Base-by-base conservation (phyloP, 1,284 basidiomycete genomes). In the Puccinia coronata region DNA sequence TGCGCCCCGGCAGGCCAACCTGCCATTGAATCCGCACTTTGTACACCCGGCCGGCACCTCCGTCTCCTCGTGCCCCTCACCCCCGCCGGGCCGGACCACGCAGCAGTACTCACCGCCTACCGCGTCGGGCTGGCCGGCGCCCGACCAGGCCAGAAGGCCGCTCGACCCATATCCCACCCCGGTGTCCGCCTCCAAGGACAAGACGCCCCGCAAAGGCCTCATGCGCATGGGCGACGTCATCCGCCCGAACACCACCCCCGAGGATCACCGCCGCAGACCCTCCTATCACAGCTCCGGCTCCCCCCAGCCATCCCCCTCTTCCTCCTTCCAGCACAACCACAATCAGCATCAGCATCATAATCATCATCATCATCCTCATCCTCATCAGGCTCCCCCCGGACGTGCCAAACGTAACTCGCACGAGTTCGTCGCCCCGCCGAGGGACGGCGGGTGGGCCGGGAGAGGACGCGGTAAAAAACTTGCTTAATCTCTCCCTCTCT, bases 371-470 rank as follows among this genome's bases (percentile, higher is more conserved):
- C n/a, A 25, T 36, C 43, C 28, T 34, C n/a, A 18, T 53, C 41
- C 8, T 55, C 41, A 47, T 76, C 63, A 57, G 16, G 18, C 51
- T 39, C 53, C 51, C 39, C 49, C 25, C n/a, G 65, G 65, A 39
- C 49, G 76, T 43, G 57, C 76, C 34, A 61, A 59, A 36, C 49
- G 76, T 2, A 31, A 36, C 16, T 67, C 76, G 14, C 65, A 79
- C 2, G 76, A 79, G 34, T 79, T 79, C 67, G 65, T 79, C 41
- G 76, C 76, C 11, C 76, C 76, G 16, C 47, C 63, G 41, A 69
- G 76, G 28, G 76, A 79, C 53, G 51, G 47, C 6, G 76, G 76
- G 23, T 79, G 76, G 76, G 76, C 76, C 23, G 76, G 76, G 23
- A 79, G 76, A 59, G 76, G 76, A 11, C 41, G 76, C n/a, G 76